Base-by-base conservation (phyloP, 257 asterid species). In the Echium plantagineum region DNA sequence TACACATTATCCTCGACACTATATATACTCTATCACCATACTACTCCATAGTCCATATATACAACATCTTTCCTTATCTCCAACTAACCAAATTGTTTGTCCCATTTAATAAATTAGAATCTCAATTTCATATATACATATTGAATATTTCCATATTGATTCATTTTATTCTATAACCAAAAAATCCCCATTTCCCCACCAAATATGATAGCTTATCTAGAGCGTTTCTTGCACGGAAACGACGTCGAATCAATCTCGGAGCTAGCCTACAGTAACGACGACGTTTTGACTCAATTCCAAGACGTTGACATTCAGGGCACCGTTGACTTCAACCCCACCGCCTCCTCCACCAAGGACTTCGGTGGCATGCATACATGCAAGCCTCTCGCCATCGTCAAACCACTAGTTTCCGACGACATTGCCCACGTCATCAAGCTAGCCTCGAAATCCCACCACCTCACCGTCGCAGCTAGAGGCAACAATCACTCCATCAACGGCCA, bases 401-500 rank as follows among this genome's bases (percentile, higher is more conserved):
- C 97, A 0, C 58, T 80, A 61, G 71, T 52, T 57, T 65, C 64
- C 58, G 89, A 66, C 16, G 98, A 93, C 74, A 77, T 93, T 24
- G 81, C 94, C 2, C 71, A 73, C 63, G 82, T 83, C 9, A 55
- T 93, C 2, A 69, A 75, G 28, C 60, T 77, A 1, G 95, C 89
- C 5, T 28, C 32, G 32, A 28, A 28, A 56, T 62, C 79, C 1
- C 78, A 81, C 17, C 83, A 77, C 18, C 59, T 93, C 49, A 79
- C 97, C 68, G 94, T 89, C 20, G 90, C 98, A 3, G 97, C 98
- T 54, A 81, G 90, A 63, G 98, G 98, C 21, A 93, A 93, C 87
- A 94, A 97, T 22, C 98, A 93, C 77, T 84, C 94, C 55, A 75
- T 86, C 78, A 81, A 84, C 91, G 98, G 98, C 48, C 98, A 93